Percentiles rank a stretch among this genome's conserved stretches.
Conservation (phyloP, 2,329 filamentous ascomycete species). For the Talaromyces albobiverticillius region DNA sequence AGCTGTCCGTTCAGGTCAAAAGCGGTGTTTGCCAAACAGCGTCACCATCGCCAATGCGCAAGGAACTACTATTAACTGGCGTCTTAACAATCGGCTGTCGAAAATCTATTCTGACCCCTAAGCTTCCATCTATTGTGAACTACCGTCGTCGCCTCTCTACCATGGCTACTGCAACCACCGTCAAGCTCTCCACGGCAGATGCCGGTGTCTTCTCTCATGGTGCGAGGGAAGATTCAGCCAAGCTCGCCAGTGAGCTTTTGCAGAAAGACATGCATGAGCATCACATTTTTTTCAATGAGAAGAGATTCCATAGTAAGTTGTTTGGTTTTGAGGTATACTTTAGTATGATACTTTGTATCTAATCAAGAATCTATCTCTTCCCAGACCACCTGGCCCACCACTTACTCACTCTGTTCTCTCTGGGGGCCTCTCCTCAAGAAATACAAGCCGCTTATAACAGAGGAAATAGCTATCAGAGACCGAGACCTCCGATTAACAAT, state of each 20-base stretch:
- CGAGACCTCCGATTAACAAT: slow-evolving; percentile 47
- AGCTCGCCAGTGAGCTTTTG: slow-evolving; percentile 63
- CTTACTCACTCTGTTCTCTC: slow-evolving; percentile 71
- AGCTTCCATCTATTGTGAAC: background rate
- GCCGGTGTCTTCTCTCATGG: slow-evolving; percentile 46
- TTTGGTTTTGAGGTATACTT: background rate
- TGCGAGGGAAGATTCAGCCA: slow-evolving; percentile 58
- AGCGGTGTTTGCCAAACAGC: too few relatives aligned
- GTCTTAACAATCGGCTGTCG: background rate
- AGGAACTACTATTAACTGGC: background rate
- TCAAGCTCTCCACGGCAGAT: slow-evolving; percentile 45
- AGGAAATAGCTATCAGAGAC: slow-evolving; percentile 67
- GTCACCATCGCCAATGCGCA: background rate
- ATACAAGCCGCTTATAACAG: slow-evolving; percentile 64
- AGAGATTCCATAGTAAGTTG: slow-evolving; percentile 64
- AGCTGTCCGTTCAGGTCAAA: too few relatives aligned
- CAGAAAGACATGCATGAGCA: slow-evolving; percentile 71
- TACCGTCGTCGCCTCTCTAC: slow-evolving; percentile 7
- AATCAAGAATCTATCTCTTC: background rate
- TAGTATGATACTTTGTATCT: background rate
- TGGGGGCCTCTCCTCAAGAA: slow-evolving; percentile 61
- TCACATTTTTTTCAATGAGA: slow-evolving; percentile 76
- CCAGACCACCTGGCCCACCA: slow-evolving; percentile 75
- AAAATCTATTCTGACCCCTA: background rate
- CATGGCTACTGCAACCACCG: slow-evolving; percentile 50